A percentile compares a stretch with the other conserved stretches of the same genome.
phyloP scores from a whole-genome alignment of 352 stramenopile species.

The Phytophthora sojae region DNA sequence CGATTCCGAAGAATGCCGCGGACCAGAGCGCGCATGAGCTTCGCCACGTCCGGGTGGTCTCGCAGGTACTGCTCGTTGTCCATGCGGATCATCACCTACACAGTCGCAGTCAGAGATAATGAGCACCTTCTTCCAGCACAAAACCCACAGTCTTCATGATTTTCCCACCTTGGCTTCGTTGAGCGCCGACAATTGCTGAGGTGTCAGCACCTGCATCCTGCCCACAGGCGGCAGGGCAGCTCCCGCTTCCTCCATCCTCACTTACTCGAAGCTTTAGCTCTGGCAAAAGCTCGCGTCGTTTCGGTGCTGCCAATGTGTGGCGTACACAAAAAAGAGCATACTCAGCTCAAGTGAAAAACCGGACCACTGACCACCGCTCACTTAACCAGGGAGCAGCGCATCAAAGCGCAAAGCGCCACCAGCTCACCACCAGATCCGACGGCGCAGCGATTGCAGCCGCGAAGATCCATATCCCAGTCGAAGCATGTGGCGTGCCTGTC shows the following conservation, averaged over 20 bases:
- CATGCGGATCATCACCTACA: constrained; percentile 78
- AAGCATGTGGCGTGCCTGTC: constrained; percentile 70
- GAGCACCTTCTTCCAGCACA: constrained; percentile 1
- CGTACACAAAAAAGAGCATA: constrained; percentile 20
- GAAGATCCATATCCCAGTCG: constrained; percentile 4
- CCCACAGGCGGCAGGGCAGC: constrained; percentile 23
- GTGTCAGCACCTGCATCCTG: constrained; percentile 70
- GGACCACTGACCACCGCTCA: constrained; percentile 32
- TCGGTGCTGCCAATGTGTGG: constrained; percentile 18
- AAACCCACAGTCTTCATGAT: not conserved
- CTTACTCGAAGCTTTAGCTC: not conserved
- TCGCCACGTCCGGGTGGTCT: constrained; percentile 66
- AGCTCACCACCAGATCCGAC: constrained; percentile 5
- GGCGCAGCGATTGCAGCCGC: not conserved
- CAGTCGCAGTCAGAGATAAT: constrained; percentile 1
- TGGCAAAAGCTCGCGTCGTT: constrained; percentile 24
- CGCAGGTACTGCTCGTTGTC: constrained; percentile 82
- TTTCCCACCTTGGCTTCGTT: constrained; percentile 67
- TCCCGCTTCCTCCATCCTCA: constrained; percentile 13
- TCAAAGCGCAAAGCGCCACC: constrained; percentile 28
- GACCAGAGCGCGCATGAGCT: constrained; percentile 66
- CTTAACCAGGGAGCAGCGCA: constrained; percentile 6
- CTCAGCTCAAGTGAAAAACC: constrained; percentile 24
- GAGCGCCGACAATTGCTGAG: constrained; percentile 67
- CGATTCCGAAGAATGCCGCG: constrained; percentile 64